Evolutionary conservation across 2,329 filamentous ascomycete genomes (phyloP).

Genomic region (Anthostomella pinea): DNA sequence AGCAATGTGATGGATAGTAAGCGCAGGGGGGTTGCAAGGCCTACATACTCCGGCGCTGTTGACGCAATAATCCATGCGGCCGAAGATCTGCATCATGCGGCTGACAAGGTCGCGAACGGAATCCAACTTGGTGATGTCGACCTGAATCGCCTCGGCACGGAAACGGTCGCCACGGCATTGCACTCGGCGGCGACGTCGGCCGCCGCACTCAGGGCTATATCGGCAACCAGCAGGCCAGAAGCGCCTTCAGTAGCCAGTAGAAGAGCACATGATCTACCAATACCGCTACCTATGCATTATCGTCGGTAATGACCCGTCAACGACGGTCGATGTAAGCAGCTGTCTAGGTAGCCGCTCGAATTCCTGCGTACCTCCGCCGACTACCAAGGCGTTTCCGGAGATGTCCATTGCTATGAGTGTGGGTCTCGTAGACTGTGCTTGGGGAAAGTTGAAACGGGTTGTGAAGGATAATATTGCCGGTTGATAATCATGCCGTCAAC

Average conservation of each 20-base stretch:
- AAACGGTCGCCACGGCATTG: not conserved
- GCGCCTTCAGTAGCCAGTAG: slow-evolving; percentile 4
- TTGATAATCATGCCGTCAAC: too few relatives aligned
- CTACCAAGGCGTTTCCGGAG: slow-evolving; percentile 2
- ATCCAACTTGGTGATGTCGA: slow-evolving; percentile 5
- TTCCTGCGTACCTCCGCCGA: slow-evolving; percentile 4
- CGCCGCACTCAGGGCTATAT: slow-evolving; percentile 9
- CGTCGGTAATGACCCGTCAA: not conserved
- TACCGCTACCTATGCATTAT: slow-evolving; percentile 9
- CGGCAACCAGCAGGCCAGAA: slow-evolving; percentile 7
- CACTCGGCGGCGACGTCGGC: not conserved
- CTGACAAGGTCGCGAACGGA: not conserved
- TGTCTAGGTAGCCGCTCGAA: not conserved
- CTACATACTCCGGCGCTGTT: slow-evolving; percentile 17
- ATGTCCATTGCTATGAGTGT: too few relatives aligned
- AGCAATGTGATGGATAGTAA: too few relatives aligned
- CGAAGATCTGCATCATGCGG: slow-evolving; percentile 3
- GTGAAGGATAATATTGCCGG: too few relatives aligned
- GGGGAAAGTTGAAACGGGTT: too few relatives aligned
- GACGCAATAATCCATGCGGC: slow-evolving; percentile 20
- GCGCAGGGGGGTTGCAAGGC: too few relatives aligned
- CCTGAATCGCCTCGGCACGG: slow-evolving; percentile 1
- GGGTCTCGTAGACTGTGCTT: too few relatives aligned
- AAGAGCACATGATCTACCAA: slow-evolving; percentile 8
- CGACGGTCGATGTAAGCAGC: not conserved